Base-by-base conservation (phyloP, 2,329 filamentous ascomycete species). In the Monosporascus sp. region DNA sequence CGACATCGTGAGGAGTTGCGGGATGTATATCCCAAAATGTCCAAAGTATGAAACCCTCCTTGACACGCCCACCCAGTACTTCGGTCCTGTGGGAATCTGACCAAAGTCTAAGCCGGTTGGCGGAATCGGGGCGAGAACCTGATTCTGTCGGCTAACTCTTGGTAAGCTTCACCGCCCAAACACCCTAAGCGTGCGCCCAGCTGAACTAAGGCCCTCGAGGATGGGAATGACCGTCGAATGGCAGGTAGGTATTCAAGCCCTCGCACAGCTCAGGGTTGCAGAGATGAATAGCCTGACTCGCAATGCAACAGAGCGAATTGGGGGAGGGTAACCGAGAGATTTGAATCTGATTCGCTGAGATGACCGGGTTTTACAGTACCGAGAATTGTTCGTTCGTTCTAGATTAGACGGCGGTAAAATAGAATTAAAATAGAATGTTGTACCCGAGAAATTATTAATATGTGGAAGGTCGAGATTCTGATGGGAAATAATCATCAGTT, bases 1-100 rank as follows among this genome's bases (percentile, higher is more conserved):
- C 65, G 81, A 78, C 80, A 84, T 84, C 66, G 65, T 73, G 69
- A 60, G 59, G 60, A 49, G 51, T 50, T 48, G 46, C 55, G 49
- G 48, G 48, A 34, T 53, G 53, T 54, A 18, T 14, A 20, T 6
- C 39, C 39, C 18, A 24, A 42, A 14, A 14, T 6, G 39, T 1
- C 22, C 15, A 20, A 14, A 9, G 4, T 42, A 18, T 42, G 11
- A 14, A 5, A n/a, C 0, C 39, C 2, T 14, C 39, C 18, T 20
- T 14, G 9, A 14, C 17, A 17, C 6, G 15, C 18, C 17, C 6
- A 39, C 37, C 37, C 18, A 14, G 11, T 42, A 20, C 18, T 24
- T 17, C 37, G n/a, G 39, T 24, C 39, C 14, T 42, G 6, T 9
- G n/a, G 5, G 39, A 20, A 14, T 42, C 17, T 22, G 39, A 20